phyloP scores from a whole-genome alignment of 2,329 filamentous ascomycete species.

The Aureobasidium zeae region DNA sequence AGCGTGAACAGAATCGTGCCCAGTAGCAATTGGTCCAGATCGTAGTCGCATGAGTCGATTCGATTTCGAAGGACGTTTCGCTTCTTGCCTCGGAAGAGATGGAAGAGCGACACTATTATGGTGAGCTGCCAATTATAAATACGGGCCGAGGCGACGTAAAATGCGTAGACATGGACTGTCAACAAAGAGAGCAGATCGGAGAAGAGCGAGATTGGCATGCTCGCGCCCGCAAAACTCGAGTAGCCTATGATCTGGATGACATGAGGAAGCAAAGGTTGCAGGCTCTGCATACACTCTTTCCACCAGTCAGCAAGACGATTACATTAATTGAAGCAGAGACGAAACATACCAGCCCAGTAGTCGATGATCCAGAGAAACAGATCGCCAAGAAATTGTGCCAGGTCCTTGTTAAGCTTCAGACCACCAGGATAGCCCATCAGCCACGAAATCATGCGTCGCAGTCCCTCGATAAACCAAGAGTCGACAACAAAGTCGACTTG shows the following conservation, averaged over 20 bases:
- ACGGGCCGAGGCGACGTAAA: conserved; percentile 90
- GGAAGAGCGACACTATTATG: conserved; percentile 94
- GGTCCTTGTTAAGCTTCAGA: conserved; percentile 86
- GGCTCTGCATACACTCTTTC: conserved; percentile 69
- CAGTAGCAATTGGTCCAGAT: conserved; percentile 89
- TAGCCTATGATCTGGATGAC: conserved; percentile 90
- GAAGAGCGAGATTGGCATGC: conserved; percentile 92
- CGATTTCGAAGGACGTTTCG: conserved; percentile 93
- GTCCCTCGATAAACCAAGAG: conserved; percentile 76
- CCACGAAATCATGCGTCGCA: conserved; percentile 87
- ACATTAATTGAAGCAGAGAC: no score
- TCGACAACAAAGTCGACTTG: conserved; percentile 68
- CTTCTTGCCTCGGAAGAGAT: conserved; percentile 96
- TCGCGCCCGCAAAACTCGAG: conserved; percentile 89
- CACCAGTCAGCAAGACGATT: no score
- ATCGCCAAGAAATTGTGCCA: conserved; percentile 89
- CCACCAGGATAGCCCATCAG: conserved; percentile 93
- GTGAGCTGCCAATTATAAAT: conserved; percentile 99
- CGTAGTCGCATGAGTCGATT: conserved; percentile 98
- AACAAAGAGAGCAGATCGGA: conserved; percentile 86
- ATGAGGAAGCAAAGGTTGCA: conserved; percentile 71
- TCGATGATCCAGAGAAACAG: conserved; percentile 98
- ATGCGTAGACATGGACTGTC: conserved; percentile 94
- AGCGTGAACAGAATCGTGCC: conserved; percentile 95
- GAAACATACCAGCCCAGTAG: no score